Evolutionary conservation across 495 filamentous ascomycete species (phyloP), one percentile per base, ranked within the genome.

Genomic region (Chaetomium tenue): DNA sequence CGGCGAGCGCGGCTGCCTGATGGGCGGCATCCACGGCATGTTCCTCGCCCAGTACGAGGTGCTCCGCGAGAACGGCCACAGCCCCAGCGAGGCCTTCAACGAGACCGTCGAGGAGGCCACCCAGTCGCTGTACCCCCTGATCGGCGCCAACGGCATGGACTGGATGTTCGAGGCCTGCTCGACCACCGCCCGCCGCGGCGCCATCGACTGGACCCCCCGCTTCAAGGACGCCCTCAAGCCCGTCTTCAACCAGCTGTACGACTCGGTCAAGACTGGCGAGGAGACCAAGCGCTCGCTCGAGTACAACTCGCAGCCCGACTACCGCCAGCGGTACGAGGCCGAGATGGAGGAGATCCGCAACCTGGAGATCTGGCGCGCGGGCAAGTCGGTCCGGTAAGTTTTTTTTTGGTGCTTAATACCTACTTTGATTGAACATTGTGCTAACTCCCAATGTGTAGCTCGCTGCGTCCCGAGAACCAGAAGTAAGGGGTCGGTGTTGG

Each of bases 111-210:
- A 98, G 84, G 94, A 98, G 83, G 94, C 94, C 65, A 98, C 94
- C 47, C 95, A 98, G 86, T 91, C 87, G 70, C 85, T 98, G 64
- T 98, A 98, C 86, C 94, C 94, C 63, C 84, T 98, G 70, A 98
- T 98, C 73, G 94, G 92, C 75, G 85, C 83, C 73, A 89, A 98
- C 78, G 94, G 94, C 70, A 98, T 98, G 94, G 94, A 98, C 84
- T 98, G 94, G 91, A 98, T 98, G 95, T 98, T 96, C 84, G 92
- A 93, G 71, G 94, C 94, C 68, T 98, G 94, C 89, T 98, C 93
- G 60, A 98, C 95, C 72, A 98, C 95, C 47, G 94, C 94, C 72
- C 90, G 94, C 75, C 92, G 94, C 75, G 94, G 94, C 81, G 94
- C 94, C 80, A 96, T 98, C 75, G 94, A 98, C 86, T 98, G 94